Conservation (phyloP, 148 eudicot species). For the Bassia scoparia region DNA sequence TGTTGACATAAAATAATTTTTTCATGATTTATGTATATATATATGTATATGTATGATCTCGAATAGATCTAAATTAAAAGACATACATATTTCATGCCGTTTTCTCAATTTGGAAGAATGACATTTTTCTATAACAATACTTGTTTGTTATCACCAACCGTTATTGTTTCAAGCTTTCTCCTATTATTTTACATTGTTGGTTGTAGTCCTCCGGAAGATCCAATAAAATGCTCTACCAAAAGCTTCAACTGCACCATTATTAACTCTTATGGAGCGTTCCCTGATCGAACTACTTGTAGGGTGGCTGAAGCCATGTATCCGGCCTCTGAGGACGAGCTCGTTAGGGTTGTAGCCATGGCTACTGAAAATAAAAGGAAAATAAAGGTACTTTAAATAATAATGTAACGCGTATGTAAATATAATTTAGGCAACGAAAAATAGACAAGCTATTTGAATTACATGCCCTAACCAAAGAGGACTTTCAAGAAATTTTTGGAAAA, state of each 20-base stretch:
- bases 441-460: no score
- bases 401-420: no score
- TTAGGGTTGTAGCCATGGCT: slow-evolving; percentile 42
- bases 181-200: slow-evolving; percentile 7
- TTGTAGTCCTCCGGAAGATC: slow-evolving; percentile 56
- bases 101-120: not conserved
- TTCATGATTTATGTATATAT: no score
- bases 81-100: not conserved
- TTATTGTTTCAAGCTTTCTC: not conserved
- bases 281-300: slow-evolving; percentile 50
- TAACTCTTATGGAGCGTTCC: slow-evolving; percentile 63
- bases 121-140: not conserved
- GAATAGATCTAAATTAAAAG: not conserved
- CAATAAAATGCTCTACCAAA: slow-evolving; percentile 38
- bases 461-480: no score
- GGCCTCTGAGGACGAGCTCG: slow-evolving; percentile 48
- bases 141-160: not conserved
- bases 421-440: no score
- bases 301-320: slow-evolving; percentile 54
- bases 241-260: slow-evolving; percentile 50
- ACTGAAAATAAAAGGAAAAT: slow-evolving; percentile 39
- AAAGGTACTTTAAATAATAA: slow-evolving; percentile 38
- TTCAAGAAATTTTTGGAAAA: no score
- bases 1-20: no score
- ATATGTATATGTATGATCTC: no score